Evolutionary conservation across 352 stramenopile genomes (phyloP).

Genomic region (Elongisporangium anandrum): DNA sequence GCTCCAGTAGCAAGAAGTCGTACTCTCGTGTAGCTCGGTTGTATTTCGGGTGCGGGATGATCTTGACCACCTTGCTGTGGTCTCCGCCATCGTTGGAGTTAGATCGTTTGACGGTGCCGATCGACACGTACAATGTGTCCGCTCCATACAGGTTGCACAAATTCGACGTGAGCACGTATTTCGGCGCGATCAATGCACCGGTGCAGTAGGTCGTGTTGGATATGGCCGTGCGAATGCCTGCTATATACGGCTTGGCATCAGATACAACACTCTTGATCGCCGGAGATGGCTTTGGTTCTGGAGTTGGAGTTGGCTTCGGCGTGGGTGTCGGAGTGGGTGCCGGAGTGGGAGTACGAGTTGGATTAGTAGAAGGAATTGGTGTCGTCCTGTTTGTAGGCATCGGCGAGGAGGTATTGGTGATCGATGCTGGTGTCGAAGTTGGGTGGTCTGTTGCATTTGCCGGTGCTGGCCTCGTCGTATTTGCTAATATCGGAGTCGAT

Average conservation of each 20-base stretch:
- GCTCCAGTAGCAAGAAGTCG: constrained; percentile 57
- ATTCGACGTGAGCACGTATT: constrained; percentile 36
- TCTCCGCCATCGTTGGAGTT: constrained; percentile 28
- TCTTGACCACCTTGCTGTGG: constrained; percentile 39
- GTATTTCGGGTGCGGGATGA: constrained; percentile 48
- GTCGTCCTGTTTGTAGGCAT: no score
- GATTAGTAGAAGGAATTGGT: no score
- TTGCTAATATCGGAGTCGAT: no score
- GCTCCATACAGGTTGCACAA: constrained; percentile 45
- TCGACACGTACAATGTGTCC: constrained; percentile 33
- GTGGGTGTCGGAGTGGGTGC: no score
- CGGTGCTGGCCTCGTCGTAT: no score
- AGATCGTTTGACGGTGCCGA: constrained; percentile 49
- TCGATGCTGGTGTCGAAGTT: not conserved
- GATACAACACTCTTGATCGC: not conserved
- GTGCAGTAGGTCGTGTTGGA: not conserved
- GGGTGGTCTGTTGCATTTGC: no score
- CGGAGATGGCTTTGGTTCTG: not conserved
- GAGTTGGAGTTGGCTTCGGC: not conserved
- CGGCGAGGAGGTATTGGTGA: no score
- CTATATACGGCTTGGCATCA: constrained; percentile 28
- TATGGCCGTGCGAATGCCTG: constrained; percentile 16
- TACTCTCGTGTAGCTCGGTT: constrained; percentile 17
- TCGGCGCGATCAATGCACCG: constrained; percentile 36
- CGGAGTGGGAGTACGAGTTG: no score